Evolutionary conservation across 495 filamentous ascomycete species (phyloP), one percentile per base, ranked within the genome.

Genomic region (Terfezia boudieri): DNA sequence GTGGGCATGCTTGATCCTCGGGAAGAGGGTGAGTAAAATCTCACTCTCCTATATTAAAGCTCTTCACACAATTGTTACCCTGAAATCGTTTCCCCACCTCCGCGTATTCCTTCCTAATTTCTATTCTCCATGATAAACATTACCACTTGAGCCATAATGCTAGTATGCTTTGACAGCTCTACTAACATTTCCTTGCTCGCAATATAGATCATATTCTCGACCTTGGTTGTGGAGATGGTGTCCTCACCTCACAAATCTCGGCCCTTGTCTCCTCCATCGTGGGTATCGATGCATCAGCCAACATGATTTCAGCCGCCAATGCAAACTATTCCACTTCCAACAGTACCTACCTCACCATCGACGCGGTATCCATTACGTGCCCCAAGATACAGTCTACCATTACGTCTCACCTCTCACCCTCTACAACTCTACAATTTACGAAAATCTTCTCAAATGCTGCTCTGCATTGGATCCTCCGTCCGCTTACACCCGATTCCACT

Each of bases 391-490:
- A 32, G 26, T 32, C 26, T 0, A 5, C 26, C 7, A 4, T 32
- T 32, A 32, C 26, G 0, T 4, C 26, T 7, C 26, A 32, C 26
- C 26, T 32, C 26, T 2, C 26, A 32, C 4, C 26, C 26, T 32
- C 26, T 32, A 66, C 70, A n/a, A 63, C 65, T 49, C 56, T 77
- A 17, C 43, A 48, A 9, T 48, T n/a, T 20, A 75, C 74, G 58
- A 85, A 84, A 64, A 70, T 83, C 57, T 82, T 87, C 64, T 84
- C 79, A 43, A 87, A 87, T 60, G 83, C 83, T 0, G 84, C 83
- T 0, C 66, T 87, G 43, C 83, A 88, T 67, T 89, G 83, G 83
- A 79, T 89, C 61, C 71, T 87, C 20, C 65, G 71, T 0, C 67
- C 71, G 41, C 55, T 67, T 4, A 46, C 58, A 0, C 70, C 67